Conservation (phyloP, 164 flowering plant species). For the Liriodendron chinense region DNA sequence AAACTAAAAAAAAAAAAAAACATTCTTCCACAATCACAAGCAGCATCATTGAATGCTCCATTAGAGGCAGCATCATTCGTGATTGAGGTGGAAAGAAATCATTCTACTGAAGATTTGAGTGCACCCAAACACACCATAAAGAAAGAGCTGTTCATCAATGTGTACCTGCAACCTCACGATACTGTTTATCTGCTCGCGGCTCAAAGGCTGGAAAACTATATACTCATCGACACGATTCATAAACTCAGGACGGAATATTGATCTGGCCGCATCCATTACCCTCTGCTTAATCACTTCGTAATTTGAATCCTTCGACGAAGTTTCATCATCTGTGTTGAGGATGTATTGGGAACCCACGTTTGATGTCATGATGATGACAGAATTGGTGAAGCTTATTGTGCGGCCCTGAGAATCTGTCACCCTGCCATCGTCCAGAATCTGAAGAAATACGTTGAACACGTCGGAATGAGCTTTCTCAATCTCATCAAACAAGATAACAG, state of each 20-base stretch:
- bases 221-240: constrained; percentile 98
- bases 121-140: not conserved
- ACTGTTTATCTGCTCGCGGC: constrained; percentile 75
- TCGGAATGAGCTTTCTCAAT: constrained; percentile 96
- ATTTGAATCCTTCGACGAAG: constrained; percentile 36
- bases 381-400: constrained; percentile 88
- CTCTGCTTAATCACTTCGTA: constrained; percentile 80
- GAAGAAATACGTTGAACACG: constrained; percentile 94
- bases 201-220: constrained; percentile 91
- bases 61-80: too few relatives aligned
- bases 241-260: constrained; percentile 92
- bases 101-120: too few relatives aligned
- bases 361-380: constrained; percentile 95
- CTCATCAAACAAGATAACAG: constrained; percentile 92
- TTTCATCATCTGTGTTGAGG: constrained; percentile 67
- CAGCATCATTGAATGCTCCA: too few relatives aligned
- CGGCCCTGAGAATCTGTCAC: constrained; percentile 99
- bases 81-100: too few relatives aligned
- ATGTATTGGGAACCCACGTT: constrained; percentile 97
- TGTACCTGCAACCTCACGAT: constrained; percentile 87
- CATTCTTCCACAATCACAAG: too few relatives aligned
- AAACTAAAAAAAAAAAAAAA: too few relatives aligned
- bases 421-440: constrained; percentile 94
- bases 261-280: constrained; percentile 94
- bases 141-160: not conserved